Base-by-base conservation (phyloP, 208 protist species). In the Acanthamoeba divionensis region DNA sequence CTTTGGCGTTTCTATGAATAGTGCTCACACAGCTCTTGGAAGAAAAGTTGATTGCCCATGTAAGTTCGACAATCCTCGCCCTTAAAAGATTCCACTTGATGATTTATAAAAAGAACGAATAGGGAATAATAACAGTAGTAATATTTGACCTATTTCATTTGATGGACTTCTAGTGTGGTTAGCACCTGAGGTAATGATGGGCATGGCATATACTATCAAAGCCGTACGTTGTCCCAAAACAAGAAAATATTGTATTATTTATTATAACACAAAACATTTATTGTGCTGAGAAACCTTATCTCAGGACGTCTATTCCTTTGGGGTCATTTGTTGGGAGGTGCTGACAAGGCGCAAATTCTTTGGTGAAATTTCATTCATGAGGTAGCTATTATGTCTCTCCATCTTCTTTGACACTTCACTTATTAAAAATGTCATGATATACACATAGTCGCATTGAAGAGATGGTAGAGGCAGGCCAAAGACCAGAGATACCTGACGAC, bases 321-420 rank as follows among this genome's bases (percentile, higher is more conserved):
- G 77, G n/a, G 77, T 87, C 48, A 87, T 87, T 57, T 50, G n/a
- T 8, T 87, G 54, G 48, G 77, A 87, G 33, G 21, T 29, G 8
- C 15, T 80, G 5, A 75, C 92, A 0, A 26, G 85, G 9, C 73
- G 85, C 38, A 66, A 87, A 18, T 93, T 88, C 73, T 93, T 93
- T 47, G 82, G 77, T 12, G 90, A 92, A 2, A 26, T 57, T 15
- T 29, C 36, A 10, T 93, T 93, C 47, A 89, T 93, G 85, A 91
- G 66, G 24, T n/a, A 60, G 0, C 1, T 26, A 8, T 8, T 3
- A 31, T 31, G 62, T 67, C 26, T 67, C 36, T 67, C 52, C 52
- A 57, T 57, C 13, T n/a, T 18, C 18, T 13, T 57, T 18, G 52
- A 57, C 52, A 18, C 52, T 18, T 57, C 52, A 57, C 52, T 18